phyloP scores from a whole-genome alignment of 768 basidiomycete species.

The Termitomyces sp. region DNA sequence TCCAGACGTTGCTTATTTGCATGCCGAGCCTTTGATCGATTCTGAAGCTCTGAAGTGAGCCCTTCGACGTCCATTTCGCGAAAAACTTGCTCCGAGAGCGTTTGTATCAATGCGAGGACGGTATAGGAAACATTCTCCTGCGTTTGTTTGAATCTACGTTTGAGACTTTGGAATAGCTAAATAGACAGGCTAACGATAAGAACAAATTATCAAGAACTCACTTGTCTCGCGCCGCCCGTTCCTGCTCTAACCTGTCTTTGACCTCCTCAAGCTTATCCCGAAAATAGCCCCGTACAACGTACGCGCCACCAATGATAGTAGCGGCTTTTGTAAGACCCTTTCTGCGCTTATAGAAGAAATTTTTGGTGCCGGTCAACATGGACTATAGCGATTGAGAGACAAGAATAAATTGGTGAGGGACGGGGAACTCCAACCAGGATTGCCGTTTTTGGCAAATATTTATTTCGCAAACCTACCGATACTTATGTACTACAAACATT shows the following conservation, averaged over 20 bases:
- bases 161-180: constrained; percentile 43
- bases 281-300: constrained; percentile 61
- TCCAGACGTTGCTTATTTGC: constrained; percentile 8
- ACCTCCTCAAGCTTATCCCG: constrained; percentile 60
- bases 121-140: constrained; percentile 78
- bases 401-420: background rate
- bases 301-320: constrained; percentile 55
- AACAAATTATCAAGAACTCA: constrained; percentile 32
- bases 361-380: constrained; percentile 25
- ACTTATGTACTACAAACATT: too few relatives aligned
- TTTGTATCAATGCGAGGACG: constrained; percentile 64
- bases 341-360: constrained; percentile 49
- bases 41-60: constrained; percentile 53
- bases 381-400: background rate
- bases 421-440: too few relatives aligned
- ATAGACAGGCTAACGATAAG: constrained; percentile 1
- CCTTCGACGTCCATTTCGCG: constrained; percentile 74
- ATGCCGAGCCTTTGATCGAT: constrained; percentile 23
- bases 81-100: constrained; percentile 62
- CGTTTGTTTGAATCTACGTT: constrained; percentile 70
- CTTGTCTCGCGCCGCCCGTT: constrained; percentile 65
- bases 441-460: background rate
- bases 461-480: constrained; percentile 5
- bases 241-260: constrained; percentile 57
- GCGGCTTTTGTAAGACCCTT: constrained; percentile 44